phyloP scores from a whole-genome alignment of 306 rosid genomes.

The Neltuma alba region DNA sequence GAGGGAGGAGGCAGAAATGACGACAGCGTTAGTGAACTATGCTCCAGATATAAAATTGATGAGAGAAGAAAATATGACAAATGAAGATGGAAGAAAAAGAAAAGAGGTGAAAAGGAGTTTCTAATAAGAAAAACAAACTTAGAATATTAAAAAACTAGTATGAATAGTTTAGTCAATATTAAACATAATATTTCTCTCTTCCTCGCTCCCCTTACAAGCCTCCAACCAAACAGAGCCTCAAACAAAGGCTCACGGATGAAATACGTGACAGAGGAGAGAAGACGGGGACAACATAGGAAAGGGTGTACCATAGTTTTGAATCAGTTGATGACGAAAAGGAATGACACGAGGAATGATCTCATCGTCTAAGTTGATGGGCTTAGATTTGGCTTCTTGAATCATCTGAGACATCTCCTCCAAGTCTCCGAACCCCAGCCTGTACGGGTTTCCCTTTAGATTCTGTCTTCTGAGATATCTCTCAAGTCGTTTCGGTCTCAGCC shows the following conservation, averaged over 20 bases:
- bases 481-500: slow-evolving; percentile 2
- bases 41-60: no score
- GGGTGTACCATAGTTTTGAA: not conserved
- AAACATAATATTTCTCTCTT: no score
- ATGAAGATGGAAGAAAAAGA: no score
- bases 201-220: not conserved
- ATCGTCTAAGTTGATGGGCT: not conserved
- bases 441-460: slow-evolving; percentile 33
- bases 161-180: no score
- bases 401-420: not conserved
- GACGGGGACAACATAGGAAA: not conserved
- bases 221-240: slow-evolving; percentile 28
- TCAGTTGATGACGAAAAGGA: not conserved
- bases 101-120: no score
- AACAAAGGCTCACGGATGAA: no score
- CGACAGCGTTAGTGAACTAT: no score
- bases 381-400: slow-evolving; percentile 2
- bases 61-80: no score
- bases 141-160: no score
- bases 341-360: not conserved
- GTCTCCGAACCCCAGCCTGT: slow-evolving; percentile 32
- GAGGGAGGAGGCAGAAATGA: no score
- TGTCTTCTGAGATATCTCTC: slow-evolving; percentile 34
- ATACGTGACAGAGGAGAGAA: no score
- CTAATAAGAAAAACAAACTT: no score